Percentiles rank a stretch among this genome's conserved stretches.
These are phyloP conservation scores for Sporothrix pseudoabietina DNA, from an alignment of 2,329 filamentous ascomycete genomes.

Conservation along the genomic window DNA sequence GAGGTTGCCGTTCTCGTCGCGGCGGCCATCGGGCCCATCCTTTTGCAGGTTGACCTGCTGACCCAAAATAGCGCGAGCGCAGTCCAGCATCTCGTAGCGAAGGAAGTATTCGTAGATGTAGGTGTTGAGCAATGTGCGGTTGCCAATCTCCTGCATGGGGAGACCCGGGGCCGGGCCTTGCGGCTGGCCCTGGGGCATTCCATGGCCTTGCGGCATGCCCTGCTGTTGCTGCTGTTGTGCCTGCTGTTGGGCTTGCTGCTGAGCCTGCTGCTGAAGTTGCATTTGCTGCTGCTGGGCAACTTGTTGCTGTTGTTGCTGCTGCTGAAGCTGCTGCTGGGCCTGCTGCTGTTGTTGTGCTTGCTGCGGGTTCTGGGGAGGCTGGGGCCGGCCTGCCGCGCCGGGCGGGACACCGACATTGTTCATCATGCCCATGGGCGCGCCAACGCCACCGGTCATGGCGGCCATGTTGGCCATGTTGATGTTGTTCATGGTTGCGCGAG, in stretches of 20 bases:
- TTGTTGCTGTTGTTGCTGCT: constrained; percentile 35
- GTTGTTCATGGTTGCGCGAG: constrained; percentile 57
- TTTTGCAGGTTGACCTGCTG: constrained; percentile 68
- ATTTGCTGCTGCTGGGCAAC: constrained; percentile 35
- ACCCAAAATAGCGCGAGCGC: constrained; percentile 74
- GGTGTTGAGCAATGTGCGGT: constrained; percentile 70
- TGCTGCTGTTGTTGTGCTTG: constrained; percentile 29
- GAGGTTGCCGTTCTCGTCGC: constrained; percentile 67
- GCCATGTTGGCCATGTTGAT: constrained; percentile 70
- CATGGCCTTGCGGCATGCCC: constrained; percentile 38
- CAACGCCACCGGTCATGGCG: constrained; percentile 68
- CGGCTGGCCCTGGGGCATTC: constrained; percentile 35
- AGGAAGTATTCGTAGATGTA: constrained; percentile 93
- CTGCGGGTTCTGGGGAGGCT: constrained; percentile 38
- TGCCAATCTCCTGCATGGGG: constrained; percentile 48
- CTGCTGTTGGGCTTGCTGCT: constrained; percentile 27
- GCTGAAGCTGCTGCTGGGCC: constrained; percentile 28
- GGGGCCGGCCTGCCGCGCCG: constrained; percentile 40
- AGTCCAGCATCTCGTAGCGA: constrained; percentile 79
- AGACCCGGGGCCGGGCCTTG: constrained; percentile 36
- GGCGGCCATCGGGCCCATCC: constrained; percentile 64
- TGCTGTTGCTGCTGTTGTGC: constrained; percentile 24
- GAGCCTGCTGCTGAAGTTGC: background rate
- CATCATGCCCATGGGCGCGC: constrained; percentile 67
- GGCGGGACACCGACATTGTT: constrained; percentile 54